A percentile compares a stretch with the other conserved stretches of the same genome.
Conservation (phyloP, 2,329 filamentous ascomycete genomes). For the Clarireedia homoeocarpa region DNA sequence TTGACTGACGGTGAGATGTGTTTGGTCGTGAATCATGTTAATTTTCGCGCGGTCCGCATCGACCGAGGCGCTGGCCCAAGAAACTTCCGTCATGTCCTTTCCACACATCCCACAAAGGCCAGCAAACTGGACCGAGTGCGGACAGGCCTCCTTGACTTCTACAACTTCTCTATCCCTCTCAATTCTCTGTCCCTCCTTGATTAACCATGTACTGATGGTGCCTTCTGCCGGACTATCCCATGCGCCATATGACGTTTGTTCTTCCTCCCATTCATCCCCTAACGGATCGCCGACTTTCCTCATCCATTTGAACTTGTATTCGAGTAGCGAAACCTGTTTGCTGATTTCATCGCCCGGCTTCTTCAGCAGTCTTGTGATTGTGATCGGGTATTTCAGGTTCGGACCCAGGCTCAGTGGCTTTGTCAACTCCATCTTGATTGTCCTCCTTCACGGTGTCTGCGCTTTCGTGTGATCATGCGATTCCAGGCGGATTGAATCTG, state of each 20-base stretch:
- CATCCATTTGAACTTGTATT: conserved; percentile 78
- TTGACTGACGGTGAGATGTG: conserved; percentile 75
- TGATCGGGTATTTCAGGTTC: conserved; percentile 85
- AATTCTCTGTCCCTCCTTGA: conserved; percentile 60
- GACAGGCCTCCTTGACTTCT: conserved; percentile 83
- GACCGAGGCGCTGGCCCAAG: conserved; percentile 71
- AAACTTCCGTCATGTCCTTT: conserved; percentile 88
- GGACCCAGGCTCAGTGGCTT: conserved; percentile 46
- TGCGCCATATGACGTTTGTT: conserved; percentile 62
- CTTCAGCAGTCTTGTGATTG: conserved; percentile 77
- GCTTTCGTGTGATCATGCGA: conserved; percentile 26
- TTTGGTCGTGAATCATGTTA: conserved; percentile 91
- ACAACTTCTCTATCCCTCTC: conserved; percentile 51
- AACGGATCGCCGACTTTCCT: conserved; percentile 65
- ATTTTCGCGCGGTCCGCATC: conserved; percentile 85
- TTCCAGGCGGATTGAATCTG: conserved; percentile 14
- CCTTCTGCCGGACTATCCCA: conserved; percentile 84
- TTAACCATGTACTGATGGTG: conserved; percentile 66
- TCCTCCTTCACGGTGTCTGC: conserved; percentile 23
- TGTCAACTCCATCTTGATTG: conserved; percentile 31
- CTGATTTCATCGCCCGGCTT: conserved; percentile 65
- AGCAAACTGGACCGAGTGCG: conserved; percentile 84
- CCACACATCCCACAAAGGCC: conserved; percentile 89
- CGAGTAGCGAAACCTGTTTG: conserved; percentile 70
- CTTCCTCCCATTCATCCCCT: conserved; percentile 55